A percentile compares a stretch with the other conserved stretches of the same genome.
Conservation (phyloP, 768 basidiomycete genomes). For the Mycena venus region DNA sequence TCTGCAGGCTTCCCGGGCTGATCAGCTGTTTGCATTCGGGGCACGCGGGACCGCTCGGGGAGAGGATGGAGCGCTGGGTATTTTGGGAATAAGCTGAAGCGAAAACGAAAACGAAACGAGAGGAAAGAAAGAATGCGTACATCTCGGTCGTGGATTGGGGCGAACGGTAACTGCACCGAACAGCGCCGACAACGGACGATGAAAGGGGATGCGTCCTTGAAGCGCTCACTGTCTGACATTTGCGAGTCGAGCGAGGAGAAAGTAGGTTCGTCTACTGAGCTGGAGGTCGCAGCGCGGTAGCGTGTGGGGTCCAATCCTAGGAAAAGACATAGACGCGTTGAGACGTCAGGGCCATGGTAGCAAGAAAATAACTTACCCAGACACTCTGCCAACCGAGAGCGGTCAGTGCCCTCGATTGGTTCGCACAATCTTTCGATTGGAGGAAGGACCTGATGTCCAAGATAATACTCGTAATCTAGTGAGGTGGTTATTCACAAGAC, state of each 20-base stretch:
- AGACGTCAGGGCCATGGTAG: not conserved
- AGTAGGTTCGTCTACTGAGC: slow-evolving; percentile 68
- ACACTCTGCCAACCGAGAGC: slow-evolving; percentile 93
- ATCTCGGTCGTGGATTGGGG: slow-evolving; percentile 69
- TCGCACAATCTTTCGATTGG: slow-evolving; percentile 97
- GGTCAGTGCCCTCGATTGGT: slow-evolving; percentile 95
- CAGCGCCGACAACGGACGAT: slow-evolving; percentile 85
- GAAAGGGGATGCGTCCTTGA: slow-evolving; percentile 81
- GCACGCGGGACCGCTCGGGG: slow-evolving; percentile 76
- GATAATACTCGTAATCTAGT: slow-evolving; percentile 91
- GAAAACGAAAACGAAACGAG: not conserved
- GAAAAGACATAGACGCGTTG: not conserved
- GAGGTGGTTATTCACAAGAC: slow-evolving; percentile 18
- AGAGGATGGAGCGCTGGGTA: slow-evolving; percentile 75
- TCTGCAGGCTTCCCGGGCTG: slow-evolving; percentile 72
- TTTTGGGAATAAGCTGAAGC: slow-evolving; percentile 8
- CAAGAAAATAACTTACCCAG: slow-evolving; percentile 75
- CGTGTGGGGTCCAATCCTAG: slow-evolving; percentile 74
- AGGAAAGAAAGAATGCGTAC: slow-evolving; percentile 51
- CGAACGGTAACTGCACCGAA: slow-evolving; percentile 68
- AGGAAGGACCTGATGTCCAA: slow-evolving; percentile 92
- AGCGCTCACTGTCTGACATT: slow-evolving; percentile 89
- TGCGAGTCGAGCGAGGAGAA: slow-evolving; percentile 91
- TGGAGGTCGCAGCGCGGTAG: slow-evolving; percentile 58
- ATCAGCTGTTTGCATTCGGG: slow-evolving; percentile 71